Evolutionary conservation across 805 yeast species (phyloP).

Genomic region (Barnettozyma pratensis): DNA sequence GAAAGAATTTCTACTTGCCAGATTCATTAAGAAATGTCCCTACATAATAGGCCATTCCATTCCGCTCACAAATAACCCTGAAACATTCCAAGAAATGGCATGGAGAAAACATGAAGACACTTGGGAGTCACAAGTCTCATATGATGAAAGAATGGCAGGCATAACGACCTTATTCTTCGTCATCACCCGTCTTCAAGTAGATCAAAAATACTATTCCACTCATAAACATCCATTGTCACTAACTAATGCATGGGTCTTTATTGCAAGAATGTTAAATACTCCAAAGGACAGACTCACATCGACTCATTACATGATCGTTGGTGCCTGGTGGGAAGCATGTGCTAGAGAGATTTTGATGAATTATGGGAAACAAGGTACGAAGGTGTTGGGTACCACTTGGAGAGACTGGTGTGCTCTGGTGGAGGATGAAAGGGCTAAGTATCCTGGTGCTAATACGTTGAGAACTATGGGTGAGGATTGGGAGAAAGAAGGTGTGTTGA

Average conservation of each 20-base stretch:
- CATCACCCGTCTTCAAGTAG: constrained; percentile 50
- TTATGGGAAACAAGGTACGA: constrained; percentile 68
- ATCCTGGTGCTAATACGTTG: constrained; percentile 76
- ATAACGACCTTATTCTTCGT: constrained; percentile 77
- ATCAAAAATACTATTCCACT: constrained; percentile 23
- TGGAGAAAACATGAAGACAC: constrained; percentile 54
- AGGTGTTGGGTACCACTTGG: constrained; percentile 46
- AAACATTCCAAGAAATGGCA: constrained; percentile 83
- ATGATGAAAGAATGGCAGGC: constrained; percentile 85
- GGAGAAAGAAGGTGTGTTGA: constrained; percentile 41
- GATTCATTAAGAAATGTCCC: constrained; percentile 91
- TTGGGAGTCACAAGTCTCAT: constrained; percentile 55
- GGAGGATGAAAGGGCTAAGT: constrained; percentile 37
- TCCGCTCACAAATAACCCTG: constrained; percentile 70
- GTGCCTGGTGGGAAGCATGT: constrained; percentile 91
- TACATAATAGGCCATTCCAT: constrained; percentile 70
- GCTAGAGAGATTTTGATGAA: constrained; percentile 48
- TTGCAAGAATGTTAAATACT: constrained; percentile 67
- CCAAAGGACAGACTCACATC: constrained; percentile 47
- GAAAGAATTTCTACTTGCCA: constrained; percentile 47
- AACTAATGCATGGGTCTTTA: constrained; percentile 57
- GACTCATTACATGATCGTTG: constrained; percentile 64
- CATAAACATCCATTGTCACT: constrained; percentile 51
- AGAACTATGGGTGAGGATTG: constrained; percentile 79
- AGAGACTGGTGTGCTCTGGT: constrained; percentile 49